Conservation (phyloP, 371 early-diverging fungal species). For the Actinomucor elegans region DNA sequence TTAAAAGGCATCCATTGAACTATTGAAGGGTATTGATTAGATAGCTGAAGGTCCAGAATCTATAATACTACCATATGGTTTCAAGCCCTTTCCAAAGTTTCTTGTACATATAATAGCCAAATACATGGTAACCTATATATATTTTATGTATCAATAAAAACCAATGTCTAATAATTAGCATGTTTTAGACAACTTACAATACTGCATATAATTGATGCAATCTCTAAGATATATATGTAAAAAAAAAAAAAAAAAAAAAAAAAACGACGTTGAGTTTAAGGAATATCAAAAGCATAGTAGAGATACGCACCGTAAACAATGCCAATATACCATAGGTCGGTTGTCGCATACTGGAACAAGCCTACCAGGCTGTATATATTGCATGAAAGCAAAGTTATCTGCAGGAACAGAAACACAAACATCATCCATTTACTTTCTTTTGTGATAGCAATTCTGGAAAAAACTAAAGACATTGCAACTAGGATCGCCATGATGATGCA, state of each 20-base stretch:
- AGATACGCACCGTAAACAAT: slow-evolving; percentile 14
- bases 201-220: slow-evolving; percentile 1
- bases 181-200: slow-evolving; percentile 6
- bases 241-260: neutral
- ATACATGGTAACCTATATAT: slow-evolving; percentile 4
- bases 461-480: neutral
- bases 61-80: slow-evolving; percentile 4
- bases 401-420: slow-evolving; percentile 4
- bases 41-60: neutral
- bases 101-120: slow-evolving; percentile 6
- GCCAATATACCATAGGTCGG: slow-evolving; percentile 3
- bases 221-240: slow-evolving; percentile 1
- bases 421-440: slow-evolving; percentile 12
- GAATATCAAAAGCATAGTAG: neutral
- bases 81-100: slow-evolving; percentile 9
- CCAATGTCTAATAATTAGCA: neutral
- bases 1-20: neutral
- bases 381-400: neutral
- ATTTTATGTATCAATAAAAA: neutral
- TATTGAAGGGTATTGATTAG: neutral
- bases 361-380: slow-evolving; percentile 2
- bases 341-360: neutral
- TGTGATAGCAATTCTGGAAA: slow-evolving; percentile 7
- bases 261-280: neutral
- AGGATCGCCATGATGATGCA: neutral